These are phyloP conservation scores for Geotrichum candidum DNA, from an alignment of 1,139 yeast species.

Conservation along the genomic window DNA sequence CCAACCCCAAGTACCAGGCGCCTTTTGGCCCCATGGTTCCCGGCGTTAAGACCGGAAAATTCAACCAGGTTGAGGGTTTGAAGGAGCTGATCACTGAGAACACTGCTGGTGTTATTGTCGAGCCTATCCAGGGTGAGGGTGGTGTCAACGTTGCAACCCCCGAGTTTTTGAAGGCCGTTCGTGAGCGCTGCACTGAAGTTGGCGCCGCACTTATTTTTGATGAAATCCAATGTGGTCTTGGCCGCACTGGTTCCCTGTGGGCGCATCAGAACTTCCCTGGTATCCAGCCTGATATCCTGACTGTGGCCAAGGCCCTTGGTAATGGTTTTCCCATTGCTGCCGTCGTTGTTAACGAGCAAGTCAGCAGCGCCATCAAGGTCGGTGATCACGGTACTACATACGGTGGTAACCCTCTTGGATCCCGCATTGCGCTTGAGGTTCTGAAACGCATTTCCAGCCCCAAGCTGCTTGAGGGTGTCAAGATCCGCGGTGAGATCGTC, in stretches of 20 bases:
- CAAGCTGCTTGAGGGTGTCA: slow-evolving; percentile 56
- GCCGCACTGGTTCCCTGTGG: slow-evolving; percentile 90
- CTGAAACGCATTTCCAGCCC: slow-evolving; percentile 58
- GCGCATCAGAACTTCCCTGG: slow-evolving; percentile 71
- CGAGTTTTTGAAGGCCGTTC: slow-evolving; percentile 61
- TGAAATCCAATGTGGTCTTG: slow-evolving; percentile 95
- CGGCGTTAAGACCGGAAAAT: slow-evolving; percentile 62
- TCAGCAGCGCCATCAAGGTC: slow-evolving; percentile 63
- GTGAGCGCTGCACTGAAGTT: slow-evolving; percentile 60
- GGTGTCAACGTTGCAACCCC: slow-evolving; percentile 68
- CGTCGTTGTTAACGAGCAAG: slow-evolving; percentile 73
- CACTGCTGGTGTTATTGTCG: slow-evolving; percentile 89
- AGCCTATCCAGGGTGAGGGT: slow-evolving; percentile 98
- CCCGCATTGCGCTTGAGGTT: slow-evolving; percentile 74
- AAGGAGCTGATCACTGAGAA: slow-evolving; percentile 55
- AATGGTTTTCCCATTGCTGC: slow-evolving; percentile 99
- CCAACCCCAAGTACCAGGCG: slow-evolving; percentile 83
- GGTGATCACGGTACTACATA: slow-evolving; percentile 98
- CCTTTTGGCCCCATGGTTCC: slow-evolving; percentile 90
- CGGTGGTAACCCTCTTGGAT: slow-evolving; percentile 94
- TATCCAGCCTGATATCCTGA: slow-evolving; percentile 89
- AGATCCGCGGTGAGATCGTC: slow-evolving; percentile 51
- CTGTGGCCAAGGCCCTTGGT: slow-evolving; percentile 94
- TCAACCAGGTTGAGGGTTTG: slow-evolving; percentile 56
- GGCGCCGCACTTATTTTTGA: slow-evolving; percentile 80